phyloP scores from a whole-genome alignment of 257 asterid species.

The Striga asiatica region DNA sequence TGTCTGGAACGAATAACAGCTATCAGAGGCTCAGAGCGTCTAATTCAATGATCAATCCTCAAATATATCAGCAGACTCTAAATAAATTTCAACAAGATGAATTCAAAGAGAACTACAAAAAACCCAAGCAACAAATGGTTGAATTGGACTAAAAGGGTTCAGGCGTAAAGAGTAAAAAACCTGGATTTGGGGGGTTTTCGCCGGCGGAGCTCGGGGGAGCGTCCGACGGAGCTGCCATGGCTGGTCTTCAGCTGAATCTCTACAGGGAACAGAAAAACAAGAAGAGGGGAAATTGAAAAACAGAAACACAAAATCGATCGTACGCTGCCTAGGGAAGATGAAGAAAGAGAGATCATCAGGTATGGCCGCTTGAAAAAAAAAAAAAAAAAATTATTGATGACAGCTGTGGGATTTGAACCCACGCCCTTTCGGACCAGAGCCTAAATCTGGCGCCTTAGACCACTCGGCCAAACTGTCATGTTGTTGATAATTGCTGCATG shows the following conservation, averaged over 20 bases:
- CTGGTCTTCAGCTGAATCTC: slow-evolving; percentile 11
- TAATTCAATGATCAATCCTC: no score
- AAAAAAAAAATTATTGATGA: slow-evolving; percentile 17
- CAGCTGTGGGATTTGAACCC: slow-evolving; percentile 99
- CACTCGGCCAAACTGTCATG: slow-evolving; percentile 99
- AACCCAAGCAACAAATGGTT: background rate
- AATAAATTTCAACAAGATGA: no score
- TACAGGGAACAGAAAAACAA: background rate
- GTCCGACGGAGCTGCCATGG: slow-evolving; percentile 50
- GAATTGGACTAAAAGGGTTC: background rate
- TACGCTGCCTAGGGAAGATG: background rate
- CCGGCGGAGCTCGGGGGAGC: slow-evolving; percentile 38
- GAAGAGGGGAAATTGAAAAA: slow-evolving; percentile 5
- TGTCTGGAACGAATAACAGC: no score
- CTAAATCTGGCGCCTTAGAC: slow-evolving; percentile 99
- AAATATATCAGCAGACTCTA: no score
- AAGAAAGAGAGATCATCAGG: no score
- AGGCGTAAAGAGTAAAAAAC: slow-evolving; percentile 19
- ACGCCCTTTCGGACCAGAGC: slow-evolving; percentile 99
- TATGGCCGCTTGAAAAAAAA: no score
- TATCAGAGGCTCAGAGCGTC: no score
- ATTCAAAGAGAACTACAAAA: no score
- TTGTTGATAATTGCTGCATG: no score
- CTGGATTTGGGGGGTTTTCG: slow-evolving; percentile 40
- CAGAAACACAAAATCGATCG: no score